A percentile compares a stretch with the other conserved stretches of the same genome.
These are phyloP conservation scores for Physaria fendleri DNA, from an alignment of 345 rosid genomes.

Conservation along the genomic window DNA sequence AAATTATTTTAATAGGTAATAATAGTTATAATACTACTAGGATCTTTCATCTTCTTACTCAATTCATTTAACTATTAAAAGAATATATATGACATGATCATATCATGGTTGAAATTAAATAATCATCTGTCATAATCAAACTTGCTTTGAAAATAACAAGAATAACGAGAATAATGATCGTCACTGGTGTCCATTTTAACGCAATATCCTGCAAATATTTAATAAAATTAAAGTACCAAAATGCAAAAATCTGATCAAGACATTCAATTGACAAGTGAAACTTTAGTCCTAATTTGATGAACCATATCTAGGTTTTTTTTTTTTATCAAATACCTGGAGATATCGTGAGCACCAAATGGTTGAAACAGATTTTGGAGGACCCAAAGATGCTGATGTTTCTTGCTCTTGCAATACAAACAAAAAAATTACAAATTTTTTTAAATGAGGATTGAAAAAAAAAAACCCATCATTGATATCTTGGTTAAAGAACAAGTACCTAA, in stretches of 20 bases:
- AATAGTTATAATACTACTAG: not conserved
- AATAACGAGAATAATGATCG: slow-evolving; percentile 30
- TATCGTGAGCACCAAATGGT: slow-evolving; percentile 42
- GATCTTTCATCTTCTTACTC: not conserved
- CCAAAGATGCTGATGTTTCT: slow-evolving; percentile 18
- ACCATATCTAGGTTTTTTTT: not conserved
- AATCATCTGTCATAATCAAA: slow-evolving; percentile 33
- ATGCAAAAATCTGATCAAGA: not conserved
- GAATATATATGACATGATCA: not conserved
- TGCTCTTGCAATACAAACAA: slow-evolving; percentile 22
- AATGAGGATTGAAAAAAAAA: not conserved
- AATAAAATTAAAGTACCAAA: not conserved
- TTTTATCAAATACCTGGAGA: slow-evolving; percentile 38
- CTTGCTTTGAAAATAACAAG: slow-evolving; percentile 40
- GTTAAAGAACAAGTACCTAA: slow-evolving; percentile 31
- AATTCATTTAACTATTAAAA: not conserved
- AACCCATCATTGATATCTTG: no score
- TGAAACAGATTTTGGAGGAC: slow-evolving; percentile 13
- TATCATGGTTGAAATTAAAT: slow-evolving; percentile 31
- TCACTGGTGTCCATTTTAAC: slow-evolving; percentile 52
- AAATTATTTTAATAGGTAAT: not conserved
- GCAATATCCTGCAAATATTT: slow-evolving; percentile 38
- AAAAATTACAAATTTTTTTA: not conserved
- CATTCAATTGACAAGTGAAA: not conserved
- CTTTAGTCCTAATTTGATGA: slow-evolving; percentile 1